Conservation (phyloP, 1,139 yeast genomes). For the Sugiyamaella novakii region DNA sequence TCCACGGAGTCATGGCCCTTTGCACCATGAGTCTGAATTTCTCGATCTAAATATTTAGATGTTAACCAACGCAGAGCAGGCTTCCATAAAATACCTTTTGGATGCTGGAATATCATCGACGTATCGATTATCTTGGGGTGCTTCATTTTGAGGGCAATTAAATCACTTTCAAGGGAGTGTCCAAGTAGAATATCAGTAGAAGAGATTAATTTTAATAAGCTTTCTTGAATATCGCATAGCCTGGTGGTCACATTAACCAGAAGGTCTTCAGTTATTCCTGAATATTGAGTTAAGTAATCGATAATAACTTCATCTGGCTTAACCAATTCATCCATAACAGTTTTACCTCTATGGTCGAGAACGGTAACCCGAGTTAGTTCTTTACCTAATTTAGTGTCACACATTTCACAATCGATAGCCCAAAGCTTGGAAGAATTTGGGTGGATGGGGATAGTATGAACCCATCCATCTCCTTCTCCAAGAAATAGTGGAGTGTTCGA, state of each 20-base stretch:
- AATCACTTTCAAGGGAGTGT: conserved; percentile 90
- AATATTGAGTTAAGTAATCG: conserved; percentile 78
- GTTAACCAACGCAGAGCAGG: conserved; percentile 77
- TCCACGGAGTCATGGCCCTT: conserved; percentile 84
- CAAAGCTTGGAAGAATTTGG: conserved; percentile 56
- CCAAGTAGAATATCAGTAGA: conserved; percentile 71
- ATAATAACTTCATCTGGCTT: conserved; percentile 72
- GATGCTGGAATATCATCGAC: conserved; percentile 76
- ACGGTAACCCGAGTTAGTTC: conserved; percentile 80
- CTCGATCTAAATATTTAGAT: conserved; percentile 53
- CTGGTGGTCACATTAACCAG: conserved; percentile 65
- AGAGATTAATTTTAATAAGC: conserved; percentile 60
- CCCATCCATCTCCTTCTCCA: conserved; percentile 50
- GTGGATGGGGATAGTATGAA: conserved; percentile 55
- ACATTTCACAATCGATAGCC: conserved; percentile 95
- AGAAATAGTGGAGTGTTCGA: conserved; percentile 13
- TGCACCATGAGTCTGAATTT: conserved; percentile 61
- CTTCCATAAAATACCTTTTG: conserved; percentile 75
- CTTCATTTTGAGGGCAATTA: conserved; percentile 75
- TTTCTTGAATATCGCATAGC: conserved; percentile 64
- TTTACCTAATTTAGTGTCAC: conserved; percentile 59
- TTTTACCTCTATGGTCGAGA: conserved; percentile 60
- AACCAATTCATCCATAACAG: conserved; percentile 71
- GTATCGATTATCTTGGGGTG: conserved; percentile 82
- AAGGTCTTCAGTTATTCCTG: conserved; percentile 80